Conservation (phyloP, 257 asterid species). For the Verbascum thapsus region DNA sequence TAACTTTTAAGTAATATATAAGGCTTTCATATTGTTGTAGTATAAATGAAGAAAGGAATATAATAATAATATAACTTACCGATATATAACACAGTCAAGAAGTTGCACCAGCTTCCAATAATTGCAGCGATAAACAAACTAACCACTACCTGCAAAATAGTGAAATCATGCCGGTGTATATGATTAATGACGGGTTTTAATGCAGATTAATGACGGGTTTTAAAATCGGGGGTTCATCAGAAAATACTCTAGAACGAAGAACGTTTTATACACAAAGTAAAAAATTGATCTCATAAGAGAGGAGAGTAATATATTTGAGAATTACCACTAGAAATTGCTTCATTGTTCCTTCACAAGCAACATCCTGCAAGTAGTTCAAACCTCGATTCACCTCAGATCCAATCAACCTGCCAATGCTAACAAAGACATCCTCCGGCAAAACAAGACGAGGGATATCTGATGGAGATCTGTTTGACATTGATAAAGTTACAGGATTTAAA, state of each 20-base stretch:
- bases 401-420: constrained; percentile 50
- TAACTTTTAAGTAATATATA: background rate
- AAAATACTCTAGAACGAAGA: too few relatives aligned
- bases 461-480: constrained; percentile 46
- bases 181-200: too few relatives aligned
- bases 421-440: constrained; percentile 59
- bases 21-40: background rate
- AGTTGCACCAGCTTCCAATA: constrained; percentile 91
- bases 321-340: constrained; percentile 69
- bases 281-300: background rate
- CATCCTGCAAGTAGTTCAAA: constrained; percentile 59
- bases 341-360: constrained; percentile 59
- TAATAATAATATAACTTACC: too few relatives aligned
- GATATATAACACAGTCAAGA: constrained; percentile 65
- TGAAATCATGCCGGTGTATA: too few relatives aligned
- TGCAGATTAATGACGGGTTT: too few relatives aligned
- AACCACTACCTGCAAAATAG: constrained; percentile 51
- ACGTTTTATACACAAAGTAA: background rate
- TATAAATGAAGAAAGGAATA: background rate
- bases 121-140: constrained; percentile 73
- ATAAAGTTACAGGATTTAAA: background rate
- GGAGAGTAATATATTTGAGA: background rate
- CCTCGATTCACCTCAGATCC: constrained; percentile 59
- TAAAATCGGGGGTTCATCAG: too few relatives aligned
- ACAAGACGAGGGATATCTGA: constrained; percentile 57